Base-by-base conservation (phyloP, 1,284 basidiomycete species). In the Sporisorium scitamineum region DNA sequence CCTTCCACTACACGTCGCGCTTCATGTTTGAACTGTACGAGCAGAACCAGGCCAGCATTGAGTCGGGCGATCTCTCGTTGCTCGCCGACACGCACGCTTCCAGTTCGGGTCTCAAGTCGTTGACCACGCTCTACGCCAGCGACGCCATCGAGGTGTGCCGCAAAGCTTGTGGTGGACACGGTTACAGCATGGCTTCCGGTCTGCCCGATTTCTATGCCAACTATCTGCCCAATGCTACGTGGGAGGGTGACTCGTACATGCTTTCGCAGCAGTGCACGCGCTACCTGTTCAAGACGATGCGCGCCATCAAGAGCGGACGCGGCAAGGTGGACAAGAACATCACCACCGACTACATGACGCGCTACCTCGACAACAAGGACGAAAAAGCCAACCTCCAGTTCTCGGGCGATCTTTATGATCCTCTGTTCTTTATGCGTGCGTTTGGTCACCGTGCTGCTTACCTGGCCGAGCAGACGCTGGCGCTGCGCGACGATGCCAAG, bases 391-490 rank as follows among this genome's bases (percentile, higher is more conserved):
- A 62, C 52, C 63, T 79, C 45, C 51, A 71, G 58, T 78, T 57
- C 55, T 82, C 54, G 39, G 78, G 66, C 53, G 82, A 80, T 70
- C 82, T 82, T 42, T 76, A 81, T 55, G 79, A 79, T 54, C 79
- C 84, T 27, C 73, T 85, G 53, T 86, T 84, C 64, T 79, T 87
- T 52, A 74, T 78, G 65, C 72, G 75, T 13, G 86, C 86, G 1
- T 87, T 86, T 56, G 86, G 85, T 8, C 85, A 86, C 72, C 84
- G 86, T 11, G 85, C 86, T 8, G 86, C 85, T 11, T 85, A 84
- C 76, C 64, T 86, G 27, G 80, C 82, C 27, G 85, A 85, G 44
- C 85, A 83, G 54, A 80, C 86, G 22, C 74, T 86, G 7, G 72
- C 78, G 34, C 84, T 85, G 61, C 79, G 86, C 9, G 86, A 87